Evolutionary conservation across 176 grass and related monocot species (phyloP).

Genomic region (Hyparrhenia diplandra): DNA sequence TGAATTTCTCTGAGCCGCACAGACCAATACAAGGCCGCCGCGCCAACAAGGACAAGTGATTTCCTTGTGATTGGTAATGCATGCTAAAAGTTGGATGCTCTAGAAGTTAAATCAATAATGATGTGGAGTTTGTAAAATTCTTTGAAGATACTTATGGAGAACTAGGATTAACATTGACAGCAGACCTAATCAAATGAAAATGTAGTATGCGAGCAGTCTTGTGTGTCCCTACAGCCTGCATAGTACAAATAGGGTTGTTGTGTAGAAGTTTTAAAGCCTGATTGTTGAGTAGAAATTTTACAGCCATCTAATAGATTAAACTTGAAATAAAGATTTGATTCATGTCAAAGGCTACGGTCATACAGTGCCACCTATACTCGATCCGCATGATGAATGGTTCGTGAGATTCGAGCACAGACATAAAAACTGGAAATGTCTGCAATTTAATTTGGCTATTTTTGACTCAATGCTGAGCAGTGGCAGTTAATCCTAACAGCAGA

Average conservation of each 20-base stretch:
- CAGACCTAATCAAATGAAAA: neutral
- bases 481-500: too few species aligned
- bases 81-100: neutral
- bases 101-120: neutral
- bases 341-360: neutral
- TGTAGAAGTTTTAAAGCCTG: neutral
- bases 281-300: too few species aligned
- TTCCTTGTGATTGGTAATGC: neutral
- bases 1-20: too few species aligned
- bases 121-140: neutral
- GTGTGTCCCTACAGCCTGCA: neutral
- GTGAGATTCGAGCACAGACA: neutral
- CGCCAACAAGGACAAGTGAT: too few species aligned
- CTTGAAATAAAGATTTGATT: neutral
- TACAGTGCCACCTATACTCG: neutral
- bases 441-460: too few species aligned
- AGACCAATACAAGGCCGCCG: too few species aligned
- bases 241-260: neutral
- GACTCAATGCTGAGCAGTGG: too few species aligned
- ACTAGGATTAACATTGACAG: neutral
- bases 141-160: neutral
- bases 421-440: too few species aligned
- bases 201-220: neutral
- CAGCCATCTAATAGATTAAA: neutral
- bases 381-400: neutral